phyloP scores from a whole-genome alignment of 108 stramenopile genomes.

The Fragilariopsis cylindrus region DNA sequence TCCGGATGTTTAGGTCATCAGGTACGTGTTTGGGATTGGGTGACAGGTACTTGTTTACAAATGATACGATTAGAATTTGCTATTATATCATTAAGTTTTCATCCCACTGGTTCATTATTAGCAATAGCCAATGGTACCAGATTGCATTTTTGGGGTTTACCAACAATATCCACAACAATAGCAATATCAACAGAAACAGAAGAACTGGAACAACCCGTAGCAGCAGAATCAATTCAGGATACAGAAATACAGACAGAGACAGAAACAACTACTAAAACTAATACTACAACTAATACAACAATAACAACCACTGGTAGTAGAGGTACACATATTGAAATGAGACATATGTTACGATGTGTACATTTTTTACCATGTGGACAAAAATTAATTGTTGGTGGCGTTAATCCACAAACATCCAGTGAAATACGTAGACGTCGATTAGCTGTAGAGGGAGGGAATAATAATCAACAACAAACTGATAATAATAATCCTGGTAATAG shows the following conservation, averaged over 20 bases:
- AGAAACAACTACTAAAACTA: not conserved
- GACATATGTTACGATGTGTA: slow-evolving; percentile 87
- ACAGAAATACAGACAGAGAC: not conserved
- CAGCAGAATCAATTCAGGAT: not conserved
- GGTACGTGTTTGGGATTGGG: slow-evolving; percentile 97
- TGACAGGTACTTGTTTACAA: slow-evolving; percentile 58
- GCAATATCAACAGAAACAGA: not conserved
- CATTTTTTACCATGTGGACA: slow-evolving; percentile 88
- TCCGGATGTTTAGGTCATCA: slow-evolving; percentile 94
- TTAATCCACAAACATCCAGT: slow-evolving; percentile 50
- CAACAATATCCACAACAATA: not conserved
- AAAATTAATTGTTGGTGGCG: slow-evolving; percentile 87
- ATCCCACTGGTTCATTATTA: slow-evolving; percentile 85
- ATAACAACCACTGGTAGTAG: not conserved
- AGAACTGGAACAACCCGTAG: not conserved
- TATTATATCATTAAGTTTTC: slow-evolving; percentile 94
- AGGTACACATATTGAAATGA: slow-evolving; percentile 31
- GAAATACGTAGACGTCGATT: not conserved
- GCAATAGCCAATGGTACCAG: slow-evolving; percentile 89
- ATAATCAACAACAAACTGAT: not conserved
- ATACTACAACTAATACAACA: slow-evolving; percentile 15
- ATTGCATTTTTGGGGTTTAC: slow-evolving; percentile 93
- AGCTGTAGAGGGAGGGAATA: not conserved
- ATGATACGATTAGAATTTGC: slow-evolving; percentile 86
- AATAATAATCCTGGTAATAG: not conserved